phyloP scores from a whole-genome alignment of 2,329 filamentous ascomycete species.

The Exophiala xenobiotica region DNA sequence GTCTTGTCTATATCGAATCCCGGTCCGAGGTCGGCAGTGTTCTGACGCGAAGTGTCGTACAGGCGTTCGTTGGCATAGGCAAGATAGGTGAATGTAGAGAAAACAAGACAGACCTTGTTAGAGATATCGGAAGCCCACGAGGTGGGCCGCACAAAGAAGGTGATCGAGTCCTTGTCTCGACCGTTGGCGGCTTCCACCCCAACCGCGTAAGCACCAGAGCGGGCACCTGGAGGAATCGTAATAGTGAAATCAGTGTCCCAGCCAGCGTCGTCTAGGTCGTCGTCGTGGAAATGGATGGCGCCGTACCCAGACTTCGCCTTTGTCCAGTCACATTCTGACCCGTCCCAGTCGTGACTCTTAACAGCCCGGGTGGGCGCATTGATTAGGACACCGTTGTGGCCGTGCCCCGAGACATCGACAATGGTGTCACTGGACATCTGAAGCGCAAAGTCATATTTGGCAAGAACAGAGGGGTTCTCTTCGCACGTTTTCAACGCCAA shows the following conservation, averaged over 20 bases:
- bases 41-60: conserved; percentile 34
- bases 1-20: conserved; percentile 5
- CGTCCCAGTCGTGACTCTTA: conserved; percentile 37
- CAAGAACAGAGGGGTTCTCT: neutral
- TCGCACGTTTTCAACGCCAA: neutral
- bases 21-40: conserved; percentile 15
- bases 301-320: conserved; percentile 37
- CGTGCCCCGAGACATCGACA: conserved; percentile 32
- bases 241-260: conserved; percentile 38
- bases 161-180: conserved; percentile 32
- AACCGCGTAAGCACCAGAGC: conserved; percentile 34
- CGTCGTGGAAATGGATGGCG: conserved; percentile 42
- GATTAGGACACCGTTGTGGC: conserved; percentile 33
- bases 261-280: conserved; percentile 39
- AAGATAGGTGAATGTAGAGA: conserved; percentile 40
- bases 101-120: conserved; percentile 32
- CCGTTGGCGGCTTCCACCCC: conserved; percentile 27
- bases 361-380: conserved; percentile 38
- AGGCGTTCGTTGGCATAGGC: conserved; percentile 43
- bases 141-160: conserved; percentile 37
- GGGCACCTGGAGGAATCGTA: conserved; percentile 25
- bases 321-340: conserved; percentile 35
- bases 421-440: conserved; percentile 26
- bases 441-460: conserved; percentile 13
- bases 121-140: conserved; percentile 6